Evolutionary conservation across 2,329 filamentous ascomycete species (phyloP).

Genomic region (Microdochium nivale): DNA sequence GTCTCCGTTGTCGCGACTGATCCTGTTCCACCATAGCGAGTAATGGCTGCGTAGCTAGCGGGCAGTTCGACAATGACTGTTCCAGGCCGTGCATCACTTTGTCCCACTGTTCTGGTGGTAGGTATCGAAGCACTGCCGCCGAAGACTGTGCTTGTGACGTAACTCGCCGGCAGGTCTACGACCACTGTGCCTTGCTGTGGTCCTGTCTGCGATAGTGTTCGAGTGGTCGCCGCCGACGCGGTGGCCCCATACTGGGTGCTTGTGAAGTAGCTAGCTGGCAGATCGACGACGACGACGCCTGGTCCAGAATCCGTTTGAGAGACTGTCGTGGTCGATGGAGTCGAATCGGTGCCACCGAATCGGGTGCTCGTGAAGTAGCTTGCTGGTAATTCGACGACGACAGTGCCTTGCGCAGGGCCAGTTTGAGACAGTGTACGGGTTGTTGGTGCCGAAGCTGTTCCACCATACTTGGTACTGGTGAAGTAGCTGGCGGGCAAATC

Average conservation of each 20-base stretch:
- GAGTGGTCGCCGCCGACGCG: background rate
- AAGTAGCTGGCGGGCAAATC: background rate
- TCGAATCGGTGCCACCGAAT: background rate
- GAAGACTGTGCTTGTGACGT: background rate
- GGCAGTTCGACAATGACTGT: background rate
- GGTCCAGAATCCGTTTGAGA: background rate
- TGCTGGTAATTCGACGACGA: background rate
- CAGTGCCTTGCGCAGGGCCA: background rate
- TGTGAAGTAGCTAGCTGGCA: background rate
- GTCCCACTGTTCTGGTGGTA: background rate
- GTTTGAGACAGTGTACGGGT: background rate
- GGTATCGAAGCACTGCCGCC: background rate
- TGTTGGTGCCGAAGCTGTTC: background rate
- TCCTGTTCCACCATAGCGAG: background rate
- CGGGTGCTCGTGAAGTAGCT: background rate
- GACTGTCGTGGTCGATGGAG: background rate
- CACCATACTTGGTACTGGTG: background rate
- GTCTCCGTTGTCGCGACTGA: background rate
- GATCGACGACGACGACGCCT: background rate
- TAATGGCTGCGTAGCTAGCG: background rate
- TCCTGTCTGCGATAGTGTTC: background rate
- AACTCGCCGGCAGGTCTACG: background rate
- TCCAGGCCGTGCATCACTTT: background rate
- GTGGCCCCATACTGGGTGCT: background rate
- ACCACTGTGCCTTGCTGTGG: background rate